Base-by-base conservation (phyloP, 2,329 filamentous ascomycete species). In the Scopulariopsis brevicaulis region DNA sequence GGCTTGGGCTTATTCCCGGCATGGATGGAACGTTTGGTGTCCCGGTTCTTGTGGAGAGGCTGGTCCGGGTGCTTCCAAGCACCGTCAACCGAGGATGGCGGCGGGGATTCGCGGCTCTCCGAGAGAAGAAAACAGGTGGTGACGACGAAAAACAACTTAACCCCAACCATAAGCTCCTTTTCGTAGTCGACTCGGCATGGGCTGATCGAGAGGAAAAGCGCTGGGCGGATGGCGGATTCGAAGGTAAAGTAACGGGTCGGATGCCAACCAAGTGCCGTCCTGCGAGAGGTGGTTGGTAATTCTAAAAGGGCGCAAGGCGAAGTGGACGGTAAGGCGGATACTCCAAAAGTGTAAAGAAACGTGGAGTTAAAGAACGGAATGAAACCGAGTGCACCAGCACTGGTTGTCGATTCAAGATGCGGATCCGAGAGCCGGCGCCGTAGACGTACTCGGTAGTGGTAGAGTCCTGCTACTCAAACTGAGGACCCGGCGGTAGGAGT, bases 1-100 rank as follows among this genome's bases (percentile, higher is more conserved):
- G 66, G 65, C 68, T 68, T 63, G 70, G 70, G 67, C 69, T 75
- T 72, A 72, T 68, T 67, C 73, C 74, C 76, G 78, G 77, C 82
- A 85, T 85, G 78, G 79, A 70, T 55, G 57, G 46, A 35, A 55
- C 52, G 65, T 60, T 35, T 32, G 35, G 35, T 48, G 40, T 51
- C 25, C 40, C 43, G 55, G 24, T n/a, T 51, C 25, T 56, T 32
- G 24, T 11, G 14, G 55, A 51, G 55, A 46, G 55, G 50, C 40
- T 56, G 43, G 55, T 22, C 50, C 55, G 43, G 50, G 55, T 34
- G 43, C 55, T n/a, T 56, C 10, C 50, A 35, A 56, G 34, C 6
- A 32, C 37, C 46, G 55, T 53, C 48, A 20, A 43, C 55, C 32
- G 15, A 53, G 55, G 43, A 52, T 43, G 55, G 37, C 34, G 34